Percentiles rank a stretch among this genome's conserved stretches.
Evolutionary conservation across 192 early-diverging fungal species (phyloP).

Genomic region (Backusella westeae): DNA sequence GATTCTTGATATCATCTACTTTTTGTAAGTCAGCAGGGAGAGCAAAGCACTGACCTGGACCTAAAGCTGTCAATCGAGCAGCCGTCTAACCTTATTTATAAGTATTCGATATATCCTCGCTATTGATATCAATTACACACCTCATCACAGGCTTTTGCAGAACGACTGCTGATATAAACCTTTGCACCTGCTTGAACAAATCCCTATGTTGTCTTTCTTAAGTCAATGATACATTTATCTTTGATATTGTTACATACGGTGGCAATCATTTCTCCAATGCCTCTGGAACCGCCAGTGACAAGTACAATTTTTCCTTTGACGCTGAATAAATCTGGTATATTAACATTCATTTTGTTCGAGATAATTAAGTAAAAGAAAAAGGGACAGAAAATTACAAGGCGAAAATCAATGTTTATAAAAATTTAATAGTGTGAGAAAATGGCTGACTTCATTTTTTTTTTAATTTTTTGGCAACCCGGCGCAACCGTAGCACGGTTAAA

Average conservation of each 20-base stretch:
- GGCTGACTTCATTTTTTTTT: neutral
- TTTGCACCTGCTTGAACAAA: slow-evolving; percentile 86
- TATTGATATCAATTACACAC: slow-evolving; percentile 15
- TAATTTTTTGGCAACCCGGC: neutral
- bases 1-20: slow-evolving; percentile 50
- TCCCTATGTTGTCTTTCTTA: slow-evolving; percentile 34
- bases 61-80: slow-evolving; percentile 54
- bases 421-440: slow-evolving; percentile 3
- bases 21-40: slow-evolving; percentile 71
- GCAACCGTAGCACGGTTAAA: neutral
- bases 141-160: slow-evolving; percentile 55
- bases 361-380: neutral
- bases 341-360: neutral
- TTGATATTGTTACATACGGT: slow-evolving; percentile 23
- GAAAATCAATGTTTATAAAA: neutral
- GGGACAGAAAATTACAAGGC: neutral
- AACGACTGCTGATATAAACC: slow-evolving; percentile 92
- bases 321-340: slow-evolving; percentile 12
- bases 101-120: neutral
- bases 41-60: slow-evolving; percentile 66
- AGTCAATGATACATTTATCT: neutral
- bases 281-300: slow-evolving; percentile 76
- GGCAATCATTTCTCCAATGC: slow-evolving; percentile 58
- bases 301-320: slow-evolving; percentile 52
- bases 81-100: slow-evolving; percentile 41